These are phyloP conservation scores for Nidularia sp. DNA, from an alignment of 768 basidiomycete species.

Conservation along the genomic window DNA sequence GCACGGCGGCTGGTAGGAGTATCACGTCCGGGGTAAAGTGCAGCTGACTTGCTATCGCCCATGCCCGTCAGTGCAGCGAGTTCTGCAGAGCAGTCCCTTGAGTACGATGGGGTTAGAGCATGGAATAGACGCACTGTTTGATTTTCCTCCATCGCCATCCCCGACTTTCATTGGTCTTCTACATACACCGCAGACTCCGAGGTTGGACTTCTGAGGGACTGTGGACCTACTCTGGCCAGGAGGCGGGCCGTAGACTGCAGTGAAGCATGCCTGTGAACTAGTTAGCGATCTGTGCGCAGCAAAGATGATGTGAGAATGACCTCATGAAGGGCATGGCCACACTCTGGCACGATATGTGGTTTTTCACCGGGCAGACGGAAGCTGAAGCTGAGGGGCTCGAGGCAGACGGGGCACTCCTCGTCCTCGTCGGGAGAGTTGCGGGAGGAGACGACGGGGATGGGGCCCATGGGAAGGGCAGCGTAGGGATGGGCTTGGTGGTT, in stretches of 20 bases:
- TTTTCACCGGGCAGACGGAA: conserved; percentile 95
- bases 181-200: conserved; percentile 97
- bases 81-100: conserved; percentile 43
- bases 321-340: conserved; percentile 97
- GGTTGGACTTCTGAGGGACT: conserved; percentile 65
- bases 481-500: conserved; percentile 45
- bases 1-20: conserved; percentile 42
- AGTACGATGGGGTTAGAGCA: conserved; percentile 2
- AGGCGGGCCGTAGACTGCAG: conserved; percentile 91
- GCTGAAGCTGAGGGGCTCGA: conserved; percentile 90
- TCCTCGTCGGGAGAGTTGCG: conserved; percentile 69
- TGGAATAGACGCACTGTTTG: conserved; percentile 66
- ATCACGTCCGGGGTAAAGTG: conserved; percentile 69
- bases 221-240: conserved; percentile 48
- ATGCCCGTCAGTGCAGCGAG: conserved; percentile 92
- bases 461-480: conserved; percentile 57
- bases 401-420: conserved; percentile 93
- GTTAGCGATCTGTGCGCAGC: conserved; percentile 4
- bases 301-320: conserved; percentile 25
- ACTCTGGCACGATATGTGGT: conserved; percentile 95
- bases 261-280: conserved; percentile 82
- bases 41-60: conserved; percentile 53
- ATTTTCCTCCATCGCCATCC: conserved; percentile 81
- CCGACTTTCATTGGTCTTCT: conserved; percentile 94
- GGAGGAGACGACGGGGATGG: conserved; percentile 69